A percentile compares a stretch with the other conserved stretches of the same genome.
Conservation (phyloP, 768 basidiomycete species). For the Gloeostereum incarnatum region DNA sequence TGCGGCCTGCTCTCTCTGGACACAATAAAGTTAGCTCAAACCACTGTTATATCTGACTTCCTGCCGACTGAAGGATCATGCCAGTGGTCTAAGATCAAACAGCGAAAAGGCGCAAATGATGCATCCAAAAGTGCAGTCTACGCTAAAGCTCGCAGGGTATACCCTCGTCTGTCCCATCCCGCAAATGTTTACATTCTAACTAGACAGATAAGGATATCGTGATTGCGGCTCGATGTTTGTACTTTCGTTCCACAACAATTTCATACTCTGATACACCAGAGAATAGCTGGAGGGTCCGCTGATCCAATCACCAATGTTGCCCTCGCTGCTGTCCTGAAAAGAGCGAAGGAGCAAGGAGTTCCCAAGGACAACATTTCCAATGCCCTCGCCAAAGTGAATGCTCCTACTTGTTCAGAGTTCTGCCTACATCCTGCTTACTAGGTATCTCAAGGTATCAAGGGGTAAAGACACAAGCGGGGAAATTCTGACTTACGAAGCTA, state of each 20-base stretch:
- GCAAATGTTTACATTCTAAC: constrained; percentile 1
- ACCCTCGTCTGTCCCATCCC: too few species aligned
- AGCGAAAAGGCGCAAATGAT: constrained; percentile 59
- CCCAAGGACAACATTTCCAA: constrained; percentile 65
- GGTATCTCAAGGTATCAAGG: constrained; percentile 31
- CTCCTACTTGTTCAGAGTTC: neutral
- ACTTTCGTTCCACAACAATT: neutral
- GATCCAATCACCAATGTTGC: constrained; percentile 46
- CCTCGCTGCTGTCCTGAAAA: constrained; percentile 44
- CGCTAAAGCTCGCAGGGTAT: constrained; percentile 25
- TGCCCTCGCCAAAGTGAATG: constrained; percentile 43
- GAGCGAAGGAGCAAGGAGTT: constrained; percentile 46
- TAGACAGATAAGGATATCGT: constrained; percentile 42
- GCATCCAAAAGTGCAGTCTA: constrained; percentile 50
- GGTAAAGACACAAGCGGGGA: constrained; percentile 40
- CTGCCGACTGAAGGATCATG: constrained; percentile 4
- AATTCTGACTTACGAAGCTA: constrained; percentile 49
- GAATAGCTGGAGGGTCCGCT: constrained; percentile 46
- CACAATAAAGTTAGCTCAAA: neutral
- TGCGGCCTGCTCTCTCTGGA: neutral
- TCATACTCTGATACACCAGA: constrained; percentile 2
- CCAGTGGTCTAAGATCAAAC: constrained; percentile 25
- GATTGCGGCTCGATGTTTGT: constrained; percentile 49
- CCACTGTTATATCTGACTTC: neutral
- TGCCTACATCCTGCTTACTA: constrained; percentile 3